Conservation (phyloP, 2,329 filamentous ascomycete species). For the Biscogniauxia mediterranea region DNA sequence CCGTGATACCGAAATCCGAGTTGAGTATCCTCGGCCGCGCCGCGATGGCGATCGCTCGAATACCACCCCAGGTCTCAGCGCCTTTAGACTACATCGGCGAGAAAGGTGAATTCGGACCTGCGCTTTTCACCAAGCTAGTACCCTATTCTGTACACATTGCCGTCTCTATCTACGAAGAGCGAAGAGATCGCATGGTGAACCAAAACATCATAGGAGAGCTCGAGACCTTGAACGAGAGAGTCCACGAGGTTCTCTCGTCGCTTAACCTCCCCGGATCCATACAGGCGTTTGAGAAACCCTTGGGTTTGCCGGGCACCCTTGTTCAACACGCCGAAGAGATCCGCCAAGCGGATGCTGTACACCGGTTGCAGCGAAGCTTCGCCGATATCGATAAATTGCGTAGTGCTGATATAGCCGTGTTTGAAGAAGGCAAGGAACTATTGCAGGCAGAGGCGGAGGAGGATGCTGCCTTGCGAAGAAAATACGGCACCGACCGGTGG, state of each 20-base stretch:
- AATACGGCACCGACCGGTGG: conserved; percentile 89
- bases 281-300: conserved; percentile 90
- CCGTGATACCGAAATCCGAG: conserved; percentile 85
- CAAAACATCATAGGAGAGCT: conserved; percentile 82
- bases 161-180: conserved; percentile 91
- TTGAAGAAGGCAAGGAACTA: conserved; percentile 78
- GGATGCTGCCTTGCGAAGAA: conserved; percentile 71
- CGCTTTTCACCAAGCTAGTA: conserved; percentile 86
- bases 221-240: conserved; percentile 73
- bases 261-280: conserved; percentile 88
- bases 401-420: conserved; percentile 71
- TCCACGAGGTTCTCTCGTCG: conserved; percentile 77
- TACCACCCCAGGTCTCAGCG: conserved; percentile 78
- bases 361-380: conserved; percentile 73
- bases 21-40: conserved; percentile 82
- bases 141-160: conserved; percentile 95
- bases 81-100: conserved; percentile 80
- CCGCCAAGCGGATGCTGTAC: conserved; percentile 82
- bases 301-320: conserved; percentile 82
- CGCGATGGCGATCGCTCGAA: conserved; percentile 78
- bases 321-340: conserved; percentile 93
- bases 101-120: conserved; percentile 74
- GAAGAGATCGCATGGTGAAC: conserved; percentile 86
- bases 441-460: conserved; percentile 79
- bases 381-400: conserved; percentile 91